These are phyloP conservation scores for Alternaria sp. DNA, from an alignment of 2,329 filamentous ascomycete genomes.

Conservation along the genomic window DNA sequence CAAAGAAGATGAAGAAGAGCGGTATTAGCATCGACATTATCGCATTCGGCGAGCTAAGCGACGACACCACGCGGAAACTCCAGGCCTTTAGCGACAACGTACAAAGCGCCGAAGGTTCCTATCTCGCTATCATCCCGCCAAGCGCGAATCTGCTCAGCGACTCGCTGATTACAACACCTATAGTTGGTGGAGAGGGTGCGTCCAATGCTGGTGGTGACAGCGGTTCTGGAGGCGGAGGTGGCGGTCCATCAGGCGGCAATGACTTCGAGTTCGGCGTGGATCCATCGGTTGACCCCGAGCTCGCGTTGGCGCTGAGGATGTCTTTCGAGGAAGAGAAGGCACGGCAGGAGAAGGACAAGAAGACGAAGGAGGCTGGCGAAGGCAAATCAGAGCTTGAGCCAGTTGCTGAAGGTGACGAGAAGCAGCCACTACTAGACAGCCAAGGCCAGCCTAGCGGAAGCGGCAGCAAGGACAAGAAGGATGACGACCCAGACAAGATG, in stretches of 20 bases:
- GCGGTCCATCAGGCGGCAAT: constrained; percentile 62
- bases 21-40: constrained; percentile 94
- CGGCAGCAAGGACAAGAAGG: constrained; percentile 60
- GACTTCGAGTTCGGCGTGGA: constrained; percentile 91
- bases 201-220: constrained; percentile 64
- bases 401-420: constrained; percentile 74
- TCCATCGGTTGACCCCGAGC: constrained; percentile 87
- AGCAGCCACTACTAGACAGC: constrained; percentile 69
- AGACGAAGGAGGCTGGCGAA: constrained; percentile 74
- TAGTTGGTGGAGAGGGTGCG: constrained; percentile 82
- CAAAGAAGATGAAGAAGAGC: constrained; percentile 99
- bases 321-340: constrained; percentile 98
- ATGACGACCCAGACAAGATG: constrained; percentile 79
- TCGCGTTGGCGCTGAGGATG: constrained; percentile 94
- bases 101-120: constrained; percentile 86
- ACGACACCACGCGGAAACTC: constrained; percentile 87
- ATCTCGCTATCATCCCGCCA: constrained; percentile 88
- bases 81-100: constrained; percentile 92
- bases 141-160: constrained; percentile 93
- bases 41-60: constrained; percentile 90
- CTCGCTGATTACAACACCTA: constrained; percentile 86
- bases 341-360: constrained; percentile 83
- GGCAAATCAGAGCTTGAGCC: constrained; percentile 80
- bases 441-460: constrained; percentile 71
- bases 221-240: constrained; percentile 62